phyloP scores from a whole-genome alignment of 805 yeast genomes.

The Pichia deserticola region DNA sequence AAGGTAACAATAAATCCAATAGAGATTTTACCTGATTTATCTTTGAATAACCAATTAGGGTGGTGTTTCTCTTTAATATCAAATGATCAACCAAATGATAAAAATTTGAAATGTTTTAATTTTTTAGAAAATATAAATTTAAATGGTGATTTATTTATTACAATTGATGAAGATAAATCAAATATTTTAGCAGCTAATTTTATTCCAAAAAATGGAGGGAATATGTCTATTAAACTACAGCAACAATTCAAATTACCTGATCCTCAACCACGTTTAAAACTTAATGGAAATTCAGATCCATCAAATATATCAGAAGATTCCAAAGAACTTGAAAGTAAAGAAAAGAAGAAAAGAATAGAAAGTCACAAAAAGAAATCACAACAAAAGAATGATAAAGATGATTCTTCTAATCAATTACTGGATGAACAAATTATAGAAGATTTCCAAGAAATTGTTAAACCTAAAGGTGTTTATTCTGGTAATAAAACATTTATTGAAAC shows the following conservation, averaged over 20 bases:
- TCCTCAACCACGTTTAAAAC: constrained; percentile 2
- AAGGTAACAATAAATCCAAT: neutral
- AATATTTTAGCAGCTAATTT: neutral
- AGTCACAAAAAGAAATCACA: neutral
- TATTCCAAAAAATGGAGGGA: neutral
- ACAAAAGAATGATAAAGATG: neutral
- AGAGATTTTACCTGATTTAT: neutral
- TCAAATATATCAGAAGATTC: neutral
- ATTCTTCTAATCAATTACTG: neutral
- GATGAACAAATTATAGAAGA: neutral
- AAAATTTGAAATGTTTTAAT: constrained; percentile 1
- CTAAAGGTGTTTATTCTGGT: constrained; percentile 1
- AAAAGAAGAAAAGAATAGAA: neutral
- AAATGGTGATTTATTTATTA: neutral
- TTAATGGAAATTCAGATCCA: neutral
- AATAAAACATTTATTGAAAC: constrained; percentile 46
- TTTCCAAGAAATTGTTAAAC: constrained; percentile 4
- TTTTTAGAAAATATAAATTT: neutral
- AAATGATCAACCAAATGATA: neutral
- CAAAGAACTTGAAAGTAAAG: neutral
- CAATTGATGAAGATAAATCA: neutral
- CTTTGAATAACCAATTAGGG: neutral
- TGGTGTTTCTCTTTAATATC: constrained; percentile 1
- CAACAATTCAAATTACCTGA: neutral
- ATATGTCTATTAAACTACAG: neutral